Evolutionary conservation across 441 rosid species (phyloP).

Genomic region (Populus hybrid): DNA sequence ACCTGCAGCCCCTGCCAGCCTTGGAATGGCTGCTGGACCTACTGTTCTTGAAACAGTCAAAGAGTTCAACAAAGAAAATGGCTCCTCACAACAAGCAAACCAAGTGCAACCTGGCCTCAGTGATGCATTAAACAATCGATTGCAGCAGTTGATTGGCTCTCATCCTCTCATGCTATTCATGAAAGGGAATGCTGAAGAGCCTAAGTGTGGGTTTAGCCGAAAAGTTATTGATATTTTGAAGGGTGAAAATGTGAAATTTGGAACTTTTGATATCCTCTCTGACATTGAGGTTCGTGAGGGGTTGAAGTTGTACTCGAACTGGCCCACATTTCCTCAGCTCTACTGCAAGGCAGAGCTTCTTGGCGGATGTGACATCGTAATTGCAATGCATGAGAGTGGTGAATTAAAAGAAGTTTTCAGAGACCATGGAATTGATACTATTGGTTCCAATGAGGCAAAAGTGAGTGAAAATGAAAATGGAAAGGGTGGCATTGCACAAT

Average conservation of each 20-base stretch:
- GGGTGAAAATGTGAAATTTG: conserved; percentile 71
- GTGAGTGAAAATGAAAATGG: conserved; percentile 22
- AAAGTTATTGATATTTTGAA: conserved; percentile 72
- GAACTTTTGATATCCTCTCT: conserved; percentile 73
- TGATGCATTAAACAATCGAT: conserved; percentile 40
- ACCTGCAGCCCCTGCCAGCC: conserved; percentile 97
- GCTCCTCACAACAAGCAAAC: conserved; percentile 33
- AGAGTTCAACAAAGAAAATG: conserved; percentile 59
- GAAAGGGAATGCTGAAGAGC: conserved; percentile 87
- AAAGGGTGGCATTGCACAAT: conserved; percentile 42
- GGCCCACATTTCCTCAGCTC: conserved; percentile 98
- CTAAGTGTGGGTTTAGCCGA: conserved; percentile 87
- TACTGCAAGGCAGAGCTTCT: conserved; percentile 91
- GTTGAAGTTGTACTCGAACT: conserved; percentile 85
- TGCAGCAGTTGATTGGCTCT: conserved; percentile 65
- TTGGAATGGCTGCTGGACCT: conserved; percentile 91
- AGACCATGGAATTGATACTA: conserved; percentile 53
- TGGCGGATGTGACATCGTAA: conserved; percentile 85
- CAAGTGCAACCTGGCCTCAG: conserved; percentile 34
- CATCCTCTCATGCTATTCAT: conserved; percentile 85
- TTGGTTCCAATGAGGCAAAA: conserved; percentile 18
- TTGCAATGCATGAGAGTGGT: conserved; percentile 87
- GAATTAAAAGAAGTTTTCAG: conserved; percentile 70
- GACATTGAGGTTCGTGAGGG: conserved; percentile 80
- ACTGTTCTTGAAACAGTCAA: conserved; percentile 65